phyloP scores from a whole-genome alignment of 257 asterid genomes.

The Nicotiana sylvestris region DNA sequence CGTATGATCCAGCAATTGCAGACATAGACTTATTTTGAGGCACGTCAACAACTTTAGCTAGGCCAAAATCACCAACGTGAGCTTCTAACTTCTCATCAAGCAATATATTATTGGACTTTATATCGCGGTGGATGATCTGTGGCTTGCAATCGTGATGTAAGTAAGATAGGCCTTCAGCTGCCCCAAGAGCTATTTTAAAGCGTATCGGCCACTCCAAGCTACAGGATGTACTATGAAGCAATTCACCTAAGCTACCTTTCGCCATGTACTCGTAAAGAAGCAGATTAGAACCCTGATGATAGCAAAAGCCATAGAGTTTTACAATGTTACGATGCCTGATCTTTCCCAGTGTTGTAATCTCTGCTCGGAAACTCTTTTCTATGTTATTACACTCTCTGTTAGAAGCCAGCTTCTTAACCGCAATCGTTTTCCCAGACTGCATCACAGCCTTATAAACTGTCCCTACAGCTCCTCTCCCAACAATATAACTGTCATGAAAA shows the following conservation, averaged over 20 bases:
- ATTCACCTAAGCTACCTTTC: slow-evolving; percentile 50
- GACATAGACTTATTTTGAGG: slow-evolving; percentile 42
- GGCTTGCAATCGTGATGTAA: slow-evolving; percentile 67
- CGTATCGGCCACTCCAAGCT: slow-evolving; percentile 60
- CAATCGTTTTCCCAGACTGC: slow-evolving; percentile 51
- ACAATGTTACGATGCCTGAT: slow-evolving; percentile 53
- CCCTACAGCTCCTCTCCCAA: slow-evolving; percentile 88
- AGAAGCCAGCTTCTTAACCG: slow-evolving; percentile 77
- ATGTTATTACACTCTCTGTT: slow-evolving; percentile 65
- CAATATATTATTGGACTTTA: slow-evolving; percentile 51
- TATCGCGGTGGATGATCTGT: slow-evolving; percentile 47
- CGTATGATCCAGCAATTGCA: slow-evolving; percentile 58
- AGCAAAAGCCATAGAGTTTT: slow-evolving; percentile 39
- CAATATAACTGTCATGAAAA: slow-evolving; percentile 57
- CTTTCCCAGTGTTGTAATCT: slow-evolving; percentile 48
- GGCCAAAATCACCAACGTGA: slow-evolving; percentile 53
- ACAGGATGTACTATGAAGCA: slow-evolving; percentile 32
- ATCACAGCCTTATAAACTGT: slow-evolving; percentile 75
- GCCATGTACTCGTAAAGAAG: slow-evolving; percentile 48
- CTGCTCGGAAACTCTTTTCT: slow-evolving; percentile 72
- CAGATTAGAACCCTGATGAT: slow-evolving; percentile 36
- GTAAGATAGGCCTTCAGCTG: slow-evolving; percentile 54
- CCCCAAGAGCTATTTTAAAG: slow-evolving; percentile 51
- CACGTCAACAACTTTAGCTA: slow-evolving; percentile 44
- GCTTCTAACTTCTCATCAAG: slow-evolving; percentile 47